Evolutionary conservation across 139 green algal species (phyloP), one percentile per base, ranked within the genome.

Genomic region (Chlorella sorokiniana): DNA sequence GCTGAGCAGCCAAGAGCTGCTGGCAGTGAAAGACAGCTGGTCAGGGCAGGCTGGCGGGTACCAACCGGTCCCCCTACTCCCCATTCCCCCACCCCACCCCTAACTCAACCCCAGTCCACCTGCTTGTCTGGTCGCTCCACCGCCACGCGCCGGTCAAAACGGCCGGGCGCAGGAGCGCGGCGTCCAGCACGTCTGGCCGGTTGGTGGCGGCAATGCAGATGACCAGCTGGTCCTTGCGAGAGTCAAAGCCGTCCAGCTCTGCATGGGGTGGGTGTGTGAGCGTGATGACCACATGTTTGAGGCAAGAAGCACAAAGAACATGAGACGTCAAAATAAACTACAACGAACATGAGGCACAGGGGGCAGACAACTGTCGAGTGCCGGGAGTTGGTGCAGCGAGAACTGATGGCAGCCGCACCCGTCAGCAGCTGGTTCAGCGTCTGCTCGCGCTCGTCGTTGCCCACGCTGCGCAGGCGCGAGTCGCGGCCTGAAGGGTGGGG

Each of bases 401-500:
- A n/a, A n/a, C n/a, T n/a, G n/a, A n/a, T n/a, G n/a, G n/a, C n/a
- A n/a, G n/a, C n/a, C 69, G 20, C 52, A 69, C 73, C 76, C 9
- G 94, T 97, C 29, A 98, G 88, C 79, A 98, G 89, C 88, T 98
- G 94, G 82, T 98, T 97, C 10, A 98, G 88, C 37, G 95, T 97
- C 88, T 98, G 94, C 84, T 97, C 94, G 14, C 95, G 88, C 87
- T 97, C 94, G 45, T 98, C 94, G 70, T 96, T 96, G 71, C 92
- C 92, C 7, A 90, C 77, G 69, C 74, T 85, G 45, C 89, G 83
- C 87, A 97, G 84, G 29, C 92, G 85, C 29, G 84, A 89, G 86
- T 97, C 93, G 10, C 94, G 84, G 2, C 94, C 94, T 84, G 73
- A 45, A 59, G 25, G 2, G 22, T 62, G 71, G 31, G n/a, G 22